Evolutionary conservation across 768 basidiomycete genomes (phyloP).

Genomic region (Hypholoma fasciculare): DNA sequence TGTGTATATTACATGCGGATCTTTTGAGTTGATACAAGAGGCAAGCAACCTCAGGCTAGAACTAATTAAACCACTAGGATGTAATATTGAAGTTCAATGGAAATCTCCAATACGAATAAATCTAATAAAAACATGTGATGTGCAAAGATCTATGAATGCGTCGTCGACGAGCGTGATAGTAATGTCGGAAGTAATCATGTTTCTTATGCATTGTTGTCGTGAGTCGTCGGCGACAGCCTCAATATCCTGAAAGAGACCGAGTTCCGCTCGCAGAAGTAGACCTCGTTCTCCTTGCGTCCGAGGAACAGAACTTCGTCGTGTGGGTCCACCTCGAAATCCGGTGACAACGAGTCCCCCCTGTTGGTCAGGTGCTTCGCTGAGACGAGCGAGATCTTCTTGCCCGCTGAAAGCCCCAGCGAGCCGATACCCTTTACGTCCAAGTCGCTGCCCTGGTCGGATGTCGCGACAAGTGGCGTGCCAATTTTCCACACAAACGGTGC

Average conservation of each 20-base stretch:
- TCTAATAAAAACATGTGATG: constrained; percentile 5
- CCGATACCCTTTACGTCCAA: constrained; percentile 9
- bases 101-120: not conserved
- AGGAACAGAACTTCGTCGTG: constrained; percentile 79
- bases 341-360: constrained; percentile 50
- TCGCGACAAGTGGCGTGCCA: constrained; percentile 62
- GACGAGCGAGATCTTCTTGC: constrained; percentile 32
- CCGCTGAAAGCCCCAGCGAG: constrained; percentile 12
- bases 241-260: constrained; percentile 74
- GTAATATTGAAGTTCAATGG: not conserved
- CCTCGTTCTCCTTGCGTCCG: constrained; percentile 72
- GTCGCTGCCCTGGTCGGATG: constrained; percentile 11
- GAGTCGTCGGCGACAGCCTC: constrained; percentile 51
- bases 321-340: constrained; percentile 53
- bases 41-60: not conserved
- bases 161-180: constrained; percentile 14
- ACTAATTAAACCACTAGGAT: not conserved
- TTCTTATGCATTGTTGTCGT: constrained; percentile 18
- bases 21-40: not conserved
- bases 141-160: constrained; percentile 7
- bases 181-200: constrained; percentile 9
- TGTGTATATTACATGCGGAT: constrained; percentile 3
- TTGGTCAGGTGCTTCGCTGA: constrained; percentile 51
- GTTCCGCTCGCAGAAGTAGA: constrained; percentile 83
- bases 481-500: constrained; percentile 83